These are phyloP conservation scores for Corylus heterophylla DNA, from an alignment of 306 rosid genomes.

Conservation along the genomic window DNA sequence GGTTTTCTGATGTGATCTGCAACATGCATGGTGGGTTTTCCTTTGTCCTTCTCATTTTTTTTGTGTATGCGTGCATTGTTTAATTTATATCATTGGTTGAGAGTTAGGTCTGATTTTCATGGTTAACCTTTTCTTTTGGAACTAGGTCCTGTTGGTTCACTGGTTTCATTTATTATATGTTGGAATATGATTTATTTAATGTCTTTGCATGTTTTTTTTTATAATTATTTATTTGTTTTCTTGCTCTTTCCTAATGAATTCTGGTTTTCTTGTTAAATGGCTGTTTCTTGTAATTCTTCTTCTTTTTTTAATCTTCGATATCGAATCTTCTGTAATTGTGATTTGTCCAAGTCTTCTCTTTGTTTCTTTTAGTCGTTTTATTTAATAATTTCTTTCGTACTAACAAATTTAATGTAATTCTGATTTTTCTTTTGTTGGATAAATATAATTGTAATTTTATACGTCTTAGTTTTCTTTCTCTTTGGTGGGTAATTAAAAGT, in stretches of 20 bases:
- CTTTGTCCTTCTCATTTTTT: slow-evolving; percentile 14
- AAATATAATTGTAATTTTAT: background rate
- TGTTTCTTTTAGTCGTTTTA: too few species aligned
- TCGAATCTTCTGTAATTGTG: too few species aligned
- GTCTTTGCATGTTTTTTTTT: background rate
- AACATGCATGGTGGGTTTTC: slow-evolving; percentile 10
- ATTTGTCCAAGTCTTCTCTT: too few species aligned
- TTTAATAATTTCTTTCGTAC: background rate
- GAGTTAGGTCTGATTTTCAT: slow-evolving; percentile 19
- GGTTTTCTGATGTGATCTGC: slow-evolving; percentile 1
- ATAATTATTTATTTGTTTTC: background rate
- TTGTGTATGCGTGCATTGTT: background rate
- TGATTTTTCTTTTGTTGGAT: background rate
- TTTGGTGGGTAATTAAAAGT: background rate
- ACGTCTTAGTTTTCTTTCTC: background rate
- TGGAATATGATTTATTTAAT: background rate
- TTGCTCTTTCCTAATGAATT: background rate
- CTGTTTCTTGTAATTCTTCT: background rate
- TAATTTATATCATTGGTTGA: slow-evolving; percentile 19
- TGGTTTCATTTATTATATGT: background rate
- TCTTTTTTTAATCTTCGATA: background rate
- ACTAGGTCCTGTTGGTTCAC: slow-evolving; percentile 21
- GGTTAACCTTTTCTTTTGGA: slow-evolving; percentile 22
- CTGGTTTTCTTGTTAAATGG: too few species aligned
- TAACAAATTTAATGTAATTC: background rate